A percentile compares a stretch with the other conserved stretches of the same genome.
Evolutionary conservation across 139 green algal genomes (phyloP).

Genomic region (Desmodesmus armatus): DNA sequence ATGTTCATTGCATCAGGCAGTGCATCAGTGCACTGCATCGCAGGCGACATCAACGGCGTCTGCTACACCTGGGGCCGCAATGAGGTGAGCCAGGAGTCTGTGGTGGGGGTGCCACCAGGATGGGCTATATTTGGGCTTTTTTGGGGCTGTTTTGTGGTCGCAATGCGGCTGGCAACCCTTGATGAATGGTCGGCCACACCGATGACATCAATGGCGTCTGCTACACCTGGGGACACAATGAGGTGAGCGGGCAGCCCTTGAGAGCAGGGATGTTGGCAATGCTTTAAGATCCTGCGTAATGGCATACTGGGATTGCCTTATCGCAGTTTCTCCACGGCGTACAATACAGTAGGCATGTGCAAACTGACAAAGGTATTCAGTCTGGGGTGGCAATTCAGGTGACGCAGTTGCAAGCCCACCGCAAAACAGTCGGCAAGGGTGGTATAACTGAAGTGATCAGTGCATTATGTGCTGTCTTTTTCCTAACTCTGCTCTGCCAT

Average conservation of each 20-base stretch:
- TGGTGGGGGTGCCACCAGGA: too few relatives aligned
- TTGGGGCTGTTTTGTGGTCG: too few relatives aligned
- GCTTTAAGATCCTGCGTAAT: too few relatives aligned
- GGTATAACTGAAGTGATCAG: neutral
- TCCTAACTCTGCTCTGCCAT: neutral
- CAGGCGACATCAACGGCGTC: slow-evolving; percentile 69
- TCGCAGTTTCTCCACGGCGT: too few relatives aligned
- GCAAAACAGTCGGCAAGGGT: too few relatives aligned
- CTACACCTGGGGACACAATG: slow-evolving; percentile 95
- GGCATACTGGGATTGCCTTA: too few relatives aligned
- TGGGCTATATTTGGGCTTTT: too few relatives aligned
- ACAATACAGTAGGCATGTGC: too few relatives aligned
- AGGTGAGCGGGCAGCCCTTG: slow-evolving; percentile 73
- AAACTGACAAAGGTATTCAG: too few relatives aligned
- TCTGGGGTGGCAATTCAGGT: too few relatives aligned
- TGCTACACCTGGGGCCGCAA: slow-evolving; percentile 94
- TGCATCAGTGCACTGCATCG: slow-evolving; percentile 85
- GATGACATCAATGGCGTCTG: slow-evolving; percentile 72
- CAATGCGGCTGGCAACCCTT: too few relatives aligned
- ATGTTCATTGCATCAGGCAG: slow-evolving; percentile 77
- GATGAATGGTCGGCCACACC: slow-evolving; percentile 83
- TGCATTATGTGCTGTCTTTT: neutral
- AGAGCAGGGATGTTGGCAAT: too few relatives aligned
- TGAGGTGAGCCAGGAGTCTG: slow-evolving; percentile 76
- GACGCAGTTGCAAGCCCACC: neutral